Percentiles rank a stretch among this genome's conserved stretches.
Evolutionary conservation across 257 asterid species (phyloP).

Genomic region (Buddleja alternifolia): DNA sequence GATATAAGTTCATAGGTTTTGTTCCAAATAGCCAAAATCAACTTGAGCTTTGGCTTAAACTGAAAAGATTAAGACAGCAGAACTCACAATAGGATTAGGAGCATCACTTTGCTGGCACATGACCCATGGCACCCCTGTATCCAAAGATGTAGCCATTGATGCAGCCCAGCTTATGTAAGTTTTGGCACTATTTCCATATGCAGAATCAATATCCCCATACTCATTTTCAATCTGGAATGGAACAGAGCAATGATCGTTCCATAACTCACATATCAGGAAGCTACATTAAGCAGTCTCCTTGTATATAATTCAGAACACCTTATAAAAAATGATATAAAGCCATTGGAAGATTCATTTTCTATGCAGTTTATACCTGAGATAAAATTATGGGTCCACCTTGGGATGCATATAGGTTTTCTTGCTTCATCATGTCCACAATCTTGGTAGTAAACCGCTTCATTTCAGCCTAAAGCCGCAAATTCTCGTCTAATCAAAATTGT

Average conservation of each 20-base stretch:
- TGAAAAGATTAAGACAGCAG: neutral
- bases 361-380: conserved; percentile 65
- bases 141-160: conserved; percentile 71
- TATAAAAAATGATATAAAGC: too few species aligned
- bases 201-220: conserved; percentile 69
- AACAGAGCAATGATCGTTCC: neutral
- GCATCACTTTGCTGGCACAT: conserved; percentile 97
- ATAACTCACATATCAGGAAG: neutral
- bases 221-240: conserved; percentile 84
- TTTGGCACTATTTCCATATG: conserved; percentile 71
- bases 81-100: conserved; percentile 79
- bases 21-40: too few species aligned
- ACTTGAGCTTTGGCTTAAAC: too few species aligned
- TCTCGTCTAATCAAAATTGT: neutral
- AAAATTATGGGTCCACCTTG: conserved; percentile 92
- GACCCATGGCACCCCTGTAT: conserved; percentile 94
- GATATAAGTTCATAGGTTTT: neutral
- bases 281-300: too few species aligned
- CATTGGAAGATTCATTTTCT: neutral
- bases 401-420: conserved; percentile 77
- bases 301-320: too few species aligned
- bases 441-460: conserved; percentile 86
- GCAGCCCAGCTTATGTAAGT: conserved; percentile 88
- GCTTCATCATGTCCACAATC: conserved; percentile 86
- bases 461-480: conserved; percentile 58